phyloP scores from a whole-genome alignment of 148 eudicot species.

The Rhododendron molle region DNA sequence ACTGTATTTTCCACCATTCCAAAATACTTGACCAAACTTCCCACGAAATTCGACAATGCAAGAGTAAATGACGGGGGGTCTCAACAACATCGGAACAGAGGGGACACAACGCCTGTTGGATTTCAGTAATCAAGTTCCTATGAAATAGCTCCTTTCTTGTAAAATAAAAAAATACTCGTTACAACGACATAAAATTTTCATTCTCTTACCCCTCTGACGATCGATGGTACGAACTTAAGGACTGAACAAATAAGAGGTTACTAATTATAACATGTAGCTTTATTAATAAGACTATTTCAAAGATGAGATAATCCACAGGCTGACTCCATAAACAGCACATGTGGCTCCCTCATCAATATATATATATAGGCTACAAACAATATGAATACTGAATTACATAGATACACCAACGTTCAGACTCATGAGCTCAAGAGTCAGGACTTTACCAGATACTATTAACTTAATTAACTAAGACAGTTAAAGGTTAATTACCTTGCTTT shows the following conservation, averaged over 20 bases:
- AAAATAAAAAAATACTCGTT: too few relatives aligned
- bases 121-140: too few relatives aligned
- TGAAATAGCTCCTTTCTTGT: too few relatives aligned
- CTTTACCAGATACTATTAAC: neutral
- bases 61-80: too few relatives aligned
- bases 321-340: conserved; percentile 23
- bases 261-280: neutral
- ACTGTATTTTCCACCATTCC: too few relatives aligned
- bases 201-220: neutral
- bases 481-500: neutral
- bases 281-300: conserved; percentile 8
- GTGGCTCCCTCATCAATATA: conserved; percentile 1
- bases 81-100: too few relatives aligned
- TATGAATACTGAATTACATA: conserved; percentile 13
- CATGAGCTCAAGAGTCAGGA: conserved; percentile 3
- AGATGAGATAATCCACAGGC: conserved; percentile 15
- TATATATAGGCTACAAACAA: conserved; percentile 13
- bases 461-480: neutral
- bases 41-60: too few relatives aligned
- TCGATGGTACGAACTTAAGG: neutral
- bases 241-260: neutral
- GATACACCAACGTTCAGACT: neutral
- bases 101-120: too few relatives aligned
- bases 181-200: neutral
- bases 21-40: too few relatives aligned